A percentile compares a stretch with the other conserved stretches of the same genome.
These are phyloP conservation scores for Dittrichia graveolens DNA, from an alignment of 129 eudicot species.

Conservation along the genomic window DNA sequence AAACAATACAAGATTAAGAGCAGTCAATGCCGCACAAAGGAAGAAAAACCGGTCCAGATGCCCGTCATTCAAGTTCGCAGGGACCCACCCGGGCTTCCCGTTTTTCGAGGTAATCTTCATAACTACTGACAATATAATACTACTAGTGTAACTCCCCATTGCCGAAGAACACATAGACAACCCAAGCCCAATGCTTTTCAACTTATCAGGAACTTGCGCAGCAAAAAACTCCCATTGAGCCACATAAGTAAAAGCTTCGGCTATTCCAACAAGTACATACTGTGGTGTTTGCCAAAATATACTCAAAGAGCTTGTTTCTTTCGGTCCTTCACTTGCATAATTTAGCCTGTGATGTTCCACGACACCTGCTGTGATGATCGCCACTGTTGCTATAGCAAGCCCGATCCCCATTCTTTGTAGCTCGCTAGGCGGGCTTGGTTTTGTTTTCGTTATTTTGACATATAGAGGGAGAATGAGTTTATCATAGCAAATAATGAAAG, in stretches of 20 bases:
- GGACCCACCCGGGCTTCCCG: slow-evolving; percentile 68
- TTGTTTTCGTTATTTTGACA: slow-evolving; percentile 46
- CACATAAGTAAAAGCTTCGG: slow-evolving; percentile 67
- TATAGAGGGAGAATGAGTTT: slow-evolving; percentile 56
- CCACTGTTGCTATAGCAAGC: slow-evolving; percentile 52
- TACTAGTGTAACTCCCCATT: slow-evolving; percentile 57
- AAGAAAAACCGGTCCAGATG: slow-evolving; percentile 64
- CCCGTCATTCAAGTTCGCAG: slow-evolving; percentile 59
- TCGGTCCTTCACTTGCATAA: slow-evolving; percentile 41
- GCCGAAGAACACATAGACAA: slow-evolving; percentile 68
- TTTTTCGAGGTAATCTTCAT: slow-evolving; percentile 57
- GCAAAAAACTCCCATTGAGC: slow-evolving; percentile 71
- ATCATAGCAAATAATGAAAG: slow-evolving; percentile 61
- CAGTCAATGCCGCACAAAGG: slow-evolving; percentile 62
- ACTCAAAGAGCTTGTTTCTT: slow-evolving; percentile 55
- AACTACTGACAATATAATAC: slow-evolving; percentile 49
- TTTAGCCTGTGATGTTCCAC: slow-evolving; percentile 55
- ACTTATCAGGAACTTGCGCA: slow-evolving; percentile 61
- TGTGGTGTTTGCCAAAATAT: slow-evolving; percentile 74
- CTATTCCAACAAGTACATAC: slow-evolving; percentile 62
- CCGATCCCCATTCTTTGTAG: slow-evolving; percentile 71
- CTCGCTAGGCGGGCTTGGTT: slow-evolving; percentile 53
- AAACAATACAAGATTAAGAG: slow-evolving; percentile 52
- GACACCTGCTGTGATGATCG: slow-evolving; percentile 55
- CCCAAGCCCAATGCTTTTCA: slow-evolving; percentile 68